phyloP scores from a whole-genome alignment of 2,329 filamentous ascomycete genomes.

The Amauroascus niger region DNA sequence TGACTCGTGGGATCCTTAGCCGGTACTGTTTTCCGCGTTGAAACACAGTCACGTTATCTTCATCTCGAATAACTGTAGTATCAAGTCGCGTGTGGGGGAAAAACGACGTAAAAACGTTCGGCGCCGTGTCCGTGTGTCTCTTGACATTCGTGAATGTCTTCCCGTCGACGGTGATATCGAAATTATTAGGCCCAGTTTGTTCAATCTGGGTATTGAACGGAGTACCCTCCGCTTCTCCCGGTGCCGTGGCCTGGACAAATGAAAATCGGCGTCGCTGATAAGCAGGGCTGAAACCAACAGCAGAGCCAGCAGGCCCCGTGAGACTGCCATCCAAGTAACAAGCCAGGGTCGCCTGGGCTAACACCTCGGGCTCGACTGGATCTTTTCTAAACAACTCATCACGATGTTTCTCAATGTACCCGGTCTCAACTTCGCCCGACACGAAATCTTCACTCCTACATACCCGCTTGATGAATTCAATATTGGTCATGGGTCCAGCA shows the following conservation, averaged over 20 bases:
- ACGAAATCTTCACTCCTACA: slow-evolving; percentile 76
- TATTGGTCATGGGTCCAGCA: slow-evolving; percentile 85
- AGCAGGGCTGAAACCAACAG: slow-evolving; percentile 51
- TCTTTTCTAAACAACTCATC: slow-evolving; percentile 64
- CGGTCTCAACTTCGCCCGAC: slow-evolving; percentile 81
- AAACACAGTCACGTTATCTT: slow-evolving; percentile 59
- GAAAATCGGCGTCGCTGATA: slow-evolving; percentile 55
- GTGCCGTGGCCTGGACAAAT: slow-evolving; percentile 41
- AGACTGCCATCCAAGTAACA: slow-evolving; percentile 43
- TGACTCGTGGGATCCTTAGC: slow-evolving; percentile 49
- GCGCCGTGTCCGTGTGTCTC: slow-evolving; percentile 30
- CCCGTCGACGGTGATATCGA: slow-evolving; percentile 43
- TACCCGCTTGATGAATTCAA: slow-evolving; percentile 87
- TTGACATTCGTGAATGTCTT: slow-evolving; percentile 36
- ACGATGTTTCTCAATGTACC: slow-evolving; percentile 85
- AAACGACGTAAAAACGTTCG: slow-evolving; percentile 57
- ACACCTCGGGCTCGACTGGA: slow-evolving; percentile 58
- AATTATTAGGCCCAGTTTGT: slow-evolving; percentile 40
- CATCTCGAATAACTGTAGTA: slow-evolving; percentile 58
- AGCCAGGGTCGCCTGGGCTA: slow-evolving; percentile 77
- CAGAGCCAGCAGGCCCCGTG: slow-evolving; percentile 25
- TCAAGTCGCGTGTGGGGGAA: slow-evolving; percentile 72
- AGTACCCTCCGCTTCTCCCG: slow-evolving; percentile 32
- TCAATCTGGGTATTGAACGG: slow-evolving; percentile 42
- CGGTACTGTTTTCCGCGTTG: slow-evolving; percentile 53